Evolutionary conservation across 768 basidiomycete species (phyloP).

Genomic region (Hericium alpestre): DNA sequence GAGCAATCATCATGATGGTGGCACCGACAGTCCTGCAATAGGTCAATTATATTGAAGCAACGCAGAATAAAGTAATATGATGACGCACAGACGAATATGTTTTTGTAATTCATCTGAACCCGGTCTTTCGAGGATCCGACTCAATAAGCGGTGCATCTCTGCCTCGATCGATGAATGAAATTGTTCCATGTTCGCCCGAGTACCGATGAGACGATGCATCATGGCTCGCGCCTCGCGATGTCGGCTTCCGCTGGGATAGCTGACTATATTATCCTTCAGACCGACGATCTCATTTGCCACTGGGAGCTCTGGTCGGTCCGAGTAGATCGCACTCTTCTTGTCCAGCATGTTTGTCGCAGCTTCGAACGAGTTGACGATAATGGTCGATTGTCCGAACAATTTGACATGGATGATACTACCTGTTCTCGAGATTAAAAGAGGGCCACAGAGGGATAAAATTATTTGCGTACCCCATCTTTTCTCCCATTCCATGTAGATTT

Average conservation of each 20-base stretch:
- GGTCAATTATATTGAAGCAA: background rate
- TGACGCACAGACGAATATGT: background rate
- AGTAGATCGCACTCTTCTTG: background rate
- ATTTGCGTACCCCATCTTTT: no score
- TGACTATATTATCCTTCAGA: no score
- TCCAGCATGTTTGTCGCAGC: constrained; percentile 2
- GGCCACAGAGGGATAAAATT: no score
- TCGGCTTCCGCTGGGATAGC: no score
- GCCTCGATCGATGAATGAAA: background rate
- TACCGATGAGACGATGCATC: background rate
- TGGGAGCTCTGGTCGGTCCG: background rate
- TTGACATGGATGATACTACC: no score
- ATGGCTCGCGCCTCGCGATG: no score
- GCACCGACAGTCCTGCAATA: no score
- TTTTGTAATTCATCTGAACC: background rate
- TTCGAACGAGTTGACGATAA: constrained; percentile 26
- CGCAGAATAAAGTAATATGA: background rate
- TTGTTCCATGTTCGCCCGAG: background rate
- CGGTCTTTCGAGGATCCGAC: background rate
- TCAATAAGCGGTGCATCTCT: background rate
- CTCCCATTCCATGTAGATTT: no score
- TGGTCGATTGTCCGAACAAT: no score
- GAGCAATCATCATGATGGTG: background rate
- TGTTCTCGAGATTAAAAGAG: no score
- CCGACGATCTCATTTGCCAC: no score